Conservation (phyloP, 2,329 filamentous ascomycete species). For the Ophiobolus disseminans region DNA sequence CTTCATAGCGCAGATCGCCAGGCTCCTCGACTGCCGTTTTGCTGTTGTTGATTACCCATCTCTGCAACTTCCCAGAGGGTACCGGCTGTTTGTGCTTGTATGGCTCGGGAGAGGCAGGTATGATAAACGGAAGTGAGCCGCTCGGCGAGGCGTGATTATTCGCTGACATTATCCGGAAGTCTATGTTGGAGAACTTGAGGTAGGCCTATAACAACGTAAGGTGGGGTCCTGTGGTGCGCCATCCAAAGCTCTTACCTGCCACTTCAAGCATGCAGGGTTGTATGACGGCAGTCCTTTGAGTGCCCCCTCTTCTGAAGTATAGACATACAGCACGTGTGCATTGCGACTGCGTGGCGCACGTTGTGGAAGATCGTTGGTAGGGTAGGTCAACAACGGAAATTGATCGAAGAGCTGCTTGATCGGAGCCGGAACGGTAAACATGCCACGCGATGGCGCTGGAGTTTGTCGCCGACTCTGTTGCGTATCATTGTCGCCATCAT, state of each 20-base stretch:
- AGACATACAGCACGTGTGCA: constrained; percentile 75
- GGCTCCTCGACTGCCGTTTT: constrained; percentile 51
- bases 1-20: constrained; percentile 67
- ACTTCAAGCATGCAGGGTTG: constrained; percentile 93
- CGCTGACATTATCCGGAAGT: constrained; percentile 72
- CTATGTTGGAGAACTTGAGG: constrained; percentile 75
- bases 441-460: constrained; percentile 25
- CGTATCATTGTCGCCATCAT: constrained; percentile 11
- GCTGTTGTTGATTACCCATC: constrained; percentile 66
- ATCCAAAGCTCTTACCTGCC: constrained; percentile 72
- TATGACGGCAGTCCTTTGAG: constrained; percentile 72
- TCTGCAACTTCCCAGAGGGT: constrained; percentile 70
- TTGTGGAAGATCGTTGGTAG: constrained; percentile 75
- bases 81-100: constrained; percentile 55
- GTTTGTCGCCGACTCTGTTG: constrained; percentile 9
- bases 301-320: constrained; percentile 71
- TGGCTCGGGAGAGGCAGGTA: constrained; percentile 57
- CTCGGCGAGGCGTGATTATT: constrained; percentile 94
- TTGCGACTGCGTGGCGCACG: constrained; percentile 59
- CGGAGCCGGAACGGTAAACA: constrained; percentile 69
- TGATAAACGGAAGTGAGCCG: constrained; percentile 86
- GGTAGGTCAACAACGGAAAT: constrained; percentile 80
- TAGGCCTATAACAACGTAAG: constrained; percentile 68
- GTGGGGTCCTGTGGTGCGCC: constrained; percentile 3
- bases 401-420: constrained; percentile 83